phyloP scores from a whole-genome alignment of 257 asterid genomes.

The Nyctanthes arbortristis region DNA sequence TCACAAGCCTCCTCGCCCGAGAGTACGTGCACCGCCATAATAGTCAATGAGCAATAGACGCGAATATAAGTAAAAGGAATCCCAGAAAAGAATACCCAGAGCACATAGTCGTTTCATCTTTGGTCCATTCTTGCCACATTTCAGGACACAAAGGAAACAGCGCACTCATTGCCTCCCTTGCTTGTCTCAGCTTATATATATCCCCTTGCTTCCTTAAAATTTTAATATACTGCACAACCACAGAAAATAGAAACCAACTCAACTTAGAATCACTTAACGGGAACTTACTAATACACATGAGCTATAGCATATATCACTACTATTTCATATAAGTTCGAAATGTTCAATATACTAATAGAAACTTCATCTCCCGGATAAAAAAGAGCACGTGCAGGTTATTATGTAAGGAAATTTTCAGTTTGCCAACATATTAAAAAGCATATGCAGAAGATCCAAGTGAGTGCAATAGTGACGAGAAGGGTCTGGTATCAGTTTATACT shows the following conservation, averaged over 20 bases:
- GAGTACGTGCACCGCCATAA: not conserved
- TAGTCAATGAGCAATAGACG: conserved; percentile 7
- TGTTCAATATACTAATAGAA: not conserved
- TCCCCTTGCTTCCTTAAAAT: conserved; percentile 86
- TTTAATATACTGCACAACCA: conserved; percentile 58
- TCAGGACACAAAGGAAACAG: conserved; percentile 77
- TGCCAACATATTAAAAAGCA: not conserved
- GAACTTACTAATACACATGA: not conserved
- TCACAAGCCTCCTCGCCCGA: not conserved
- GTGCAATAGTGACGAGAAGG: not conserved
- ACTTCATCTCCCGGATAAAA: conserved; percentile 1
- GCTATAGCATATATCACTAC: not conserved
- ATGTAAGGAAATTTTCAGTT: not conserved
- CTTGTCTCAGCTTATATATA: conserved; percentile 75
- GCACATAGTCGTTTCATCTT: conserved; percentile 69
- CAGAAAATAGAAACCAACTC: conserved; percentile 13
- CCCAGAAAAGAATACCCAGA: conserved; percentile 48
- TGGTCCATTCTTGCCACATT: conserved; percentile 97
- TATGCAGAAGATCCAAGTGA: not conserved
- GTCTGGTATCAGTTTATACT: conserved; percentile 37
- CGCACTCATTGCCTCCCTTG: conserved; percentile 86
- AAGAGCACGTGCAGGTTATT: not conserved
- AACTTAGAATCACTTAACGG: not conserved
- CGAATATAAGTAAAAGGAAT: not conserved
- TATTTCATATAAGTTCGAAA: conserved; percentile 1